Evolutionary conservation across 192 early-diverging fungal species (phyloP).

Genomic region (Spizellomyces punctatus): DNA sequence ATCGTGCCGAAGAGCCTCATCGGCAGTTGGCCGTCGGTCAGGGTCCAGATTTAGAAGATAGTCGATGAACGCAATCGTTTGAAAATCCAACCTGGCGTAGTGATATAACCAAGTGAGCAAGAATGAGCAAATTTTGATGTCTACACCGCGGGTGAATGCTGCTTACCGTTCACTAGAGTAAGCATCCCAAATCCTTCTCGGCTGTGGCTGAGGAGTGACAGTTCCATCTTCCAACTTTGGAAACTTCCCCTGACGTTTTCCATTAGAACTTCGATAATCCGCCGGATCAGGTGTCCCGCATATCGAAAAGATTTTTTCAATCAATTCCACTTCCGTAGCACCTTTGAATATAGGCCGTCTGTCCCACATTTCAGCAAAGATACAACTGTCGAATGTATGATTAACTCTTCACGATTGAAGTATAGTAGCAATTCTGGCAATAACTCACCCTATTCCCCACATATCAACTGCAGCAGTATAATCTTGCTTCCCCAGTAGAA

Average conservation of each 20-base stretch:
- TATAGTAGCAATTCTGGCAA: background rate
- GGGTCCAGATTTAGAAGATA: constrained; percentile 80
- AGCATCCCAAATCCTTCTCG: background rate
- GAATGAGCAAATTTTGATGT: background rate
- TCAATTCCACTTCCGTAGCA: constrained; percentile 78
- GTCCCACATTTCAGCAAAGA: constrained; percentile 91
- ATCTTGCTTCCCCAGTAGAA: constrained; percentile 71
- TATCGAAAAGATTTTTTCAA: constrained; percentile 72
- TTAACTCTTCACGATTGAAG: constrained; percentile 17
- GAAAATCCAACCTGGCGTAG: constrained; percentile 9
- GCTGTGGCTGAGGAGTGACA: background rate
- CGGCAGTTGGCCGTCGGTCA: constrained; percentile 69
- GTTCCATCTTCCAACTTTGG: background rate
- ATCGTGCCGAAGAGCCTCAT: constrained; percentile 76
- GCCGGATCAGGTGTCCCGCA: constrained; percentile 87
- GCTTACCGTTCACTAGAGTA: too few relatives aligned
- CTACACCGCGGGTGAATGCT: too few relatives aligned
- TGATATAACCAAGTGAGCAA: background rate
- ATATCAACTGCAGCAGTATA: constrained; percentile 93
- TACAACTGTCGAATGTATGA: constrained; percentile 55
- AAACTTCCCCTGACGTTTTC: background rate
- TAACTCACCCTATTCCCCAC: constrained; percentile 88
- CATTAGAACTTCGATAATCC: constrained; percentile 55
- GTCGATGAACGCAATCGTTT: constrained; percentile 60
- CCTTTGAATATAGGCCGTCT: constrained; percentile 83